Base-by-base conservation (phyloP, 495 filamentous ascomycete genomes). In the Usnea hakonensis region DNA sequence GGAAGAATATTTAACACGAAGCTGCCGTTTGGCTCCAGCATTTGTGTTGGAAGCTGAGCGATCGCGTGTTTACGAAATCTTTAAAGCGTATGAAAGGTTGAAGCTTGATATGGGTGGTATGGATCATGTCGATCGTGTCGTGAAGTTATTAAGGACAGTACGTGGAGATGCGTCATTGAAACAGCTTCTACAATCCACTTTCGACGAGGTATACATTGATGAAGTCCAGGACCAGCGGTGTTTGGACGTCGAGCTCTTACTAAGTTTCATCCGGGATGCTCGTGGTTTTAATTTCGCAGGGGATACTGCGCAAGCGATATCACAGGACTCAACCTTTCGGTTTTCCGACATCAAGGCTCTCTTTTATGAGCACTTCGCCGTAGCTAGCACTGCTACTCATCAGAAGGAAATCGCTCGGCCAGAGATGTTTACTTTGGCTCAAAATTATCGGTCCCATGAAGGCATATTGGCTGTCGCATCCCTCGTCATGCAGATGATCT, bases 121-220 rank as follows among this genome's bases (percentile, higher is more conserved):
- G 14, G 76, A 79, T 61, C 65, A 71, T 13, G 44, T 76, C 0
- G 77, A 79, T 55, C 72, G 73, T 21, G 73, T 75, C 3, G 61
- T 61, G 13, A 52, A 35, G 19, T 9, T 76, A 1, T 41, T 76
- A 23, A 64, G 55, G 32, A 53, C 44, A 8, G 37, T 74, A 3
- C 54, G 57, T 23, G 35, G 60, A 19, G 60, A 64, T 40, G 21
- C 43, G 33, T 30, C 44, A 57, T 17, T 74, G 40, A 61, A 53
- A 10, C 16, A 62, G 7, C 63, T 56, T 3, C 63, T 78, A 32
- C 50, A 55, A 43, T 53, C 66, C 3, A 64, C 68, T 0, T 73
- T 79, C 58, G 74, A 79, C 16, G 77, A 79, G 44, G 58, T 79
- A 19, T 79, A 78, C 44, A 68, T 79, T 28, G 77, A 79, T 43